A percentile compares a stretch with the other conserved stretches of the same genome.
Conservation (phyloP, 257 asterid genomes). For the Pogostemon cablin region DNA sequence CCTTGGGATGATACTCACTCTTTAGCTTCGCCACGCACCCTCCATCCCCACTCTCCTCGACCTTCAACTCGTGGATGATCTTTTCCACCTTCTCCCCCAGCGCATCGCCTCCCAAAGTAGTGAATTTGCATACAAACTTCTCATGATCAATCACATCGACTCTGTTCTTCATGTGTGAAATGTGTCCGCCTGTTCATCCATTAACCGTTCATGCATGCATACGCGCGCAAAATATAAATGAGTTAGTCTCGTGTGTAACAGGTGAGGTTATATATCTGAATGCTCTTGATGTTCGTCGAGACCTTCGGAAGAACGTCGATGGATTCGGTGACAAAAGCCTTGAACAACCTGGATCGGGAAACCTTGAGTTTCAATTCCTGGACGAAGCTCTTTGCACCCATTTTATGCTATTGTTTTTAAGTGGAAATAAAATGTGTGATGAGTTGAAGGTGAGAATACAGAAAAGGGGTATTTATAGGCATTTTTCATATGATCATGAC, state of each 20-base stretch:
- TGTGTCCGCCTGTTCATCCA: constrained; percentile 16
- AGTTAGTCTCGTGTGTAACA: too few relatives aligned
- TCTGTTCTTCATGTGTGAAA: constrained; percentile 30
- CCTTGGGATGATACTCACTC: constrained; percentile 39
- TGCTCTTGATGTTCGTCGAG: constrained; percentile 32
- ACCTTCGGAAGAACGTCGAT: constrained; percentile 25
- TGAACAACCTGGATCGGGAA: constrained; percentile 35
- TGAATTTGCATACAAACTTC: constrained; percentile 32
- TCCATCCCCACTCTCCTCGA: constrained; percentile 35
- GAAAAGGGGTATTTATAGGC: too few relatives aligned
- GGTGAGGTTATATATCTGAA: too few relatives aligned
- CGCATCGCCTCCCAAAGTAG: constrained; percentile 33
- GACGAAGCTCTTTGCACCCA: constrained; percentile 34
- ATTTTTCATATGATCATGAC: too few relatives aligned
- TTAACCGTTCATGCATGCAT: neutral
- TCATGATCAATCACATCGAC: constrained; percentile 34
- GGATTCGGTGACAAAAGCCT: constrained; percentile 32
- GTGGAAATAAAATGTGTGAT: too few relatives aligned
- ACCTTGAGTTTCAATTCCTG: constrained; percentile 37
- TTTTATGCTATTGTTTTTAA: neutral
- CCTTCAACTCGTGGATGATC: constrained; percentile 32
- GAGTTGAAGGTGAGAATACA: too few relatives aligned
- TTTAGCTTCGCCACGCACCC: constrained; percentile 37
- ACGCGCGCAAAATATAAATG: too few relatives aligned
- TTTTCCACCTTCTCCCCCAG: constrained; percentile 39